Conservation (phyloP, 176 grass and related monocot species). For the Poa pratensis region DNA sequence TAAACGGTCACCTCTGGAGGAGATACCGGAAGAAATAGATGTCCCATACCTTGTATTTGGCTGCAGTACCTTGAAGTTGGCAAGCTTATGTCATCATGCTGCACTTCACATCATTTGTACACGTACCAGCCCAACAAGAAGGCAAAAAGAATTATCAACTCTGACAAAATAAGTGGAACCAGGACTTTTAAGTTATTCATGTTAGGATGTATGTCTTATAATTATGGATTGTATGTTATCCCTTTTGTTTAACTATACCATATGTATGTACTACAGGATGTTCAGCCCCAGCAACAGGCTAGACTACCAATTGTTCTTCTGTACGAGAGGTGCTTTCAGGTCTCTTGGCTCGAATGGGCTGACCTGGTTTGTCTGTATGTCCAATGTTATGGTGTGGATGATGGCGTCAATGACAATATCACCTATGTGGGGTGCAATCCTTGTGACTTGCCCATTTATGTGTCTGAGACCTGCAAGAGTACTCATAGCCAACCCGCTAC, state of each 20-base stretch:
- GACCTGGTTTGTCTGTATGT: background rate
- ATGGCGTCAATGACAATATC: background rate
- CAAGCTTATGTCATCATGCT: too few species aligned
- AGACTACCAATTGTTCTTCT: slow-evolving; percentile 17
- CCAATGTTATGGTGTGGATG: background rate
- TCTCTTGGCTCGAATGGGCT: too few species aligned
- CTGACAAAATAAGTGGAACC: too few species aligned
- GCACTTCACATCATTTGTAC: too few species aligned
- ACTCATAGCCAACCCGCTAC: background rate
- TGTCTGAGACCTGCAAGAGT: background rate
- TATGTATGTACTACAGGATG: background rate
- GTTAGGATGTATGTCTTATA: too few species aligned
- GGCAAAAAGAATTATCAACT: too few species aligned
- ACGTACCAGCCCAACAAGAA: too few species aligned
- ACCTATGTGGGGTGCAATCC: background rate
- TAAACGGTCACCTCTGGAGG: too few species aligned
- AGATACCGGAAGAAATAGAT: too few species aligned
- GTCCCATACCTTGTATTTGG: too few species aligned
- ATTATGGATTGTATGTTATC: background rate
- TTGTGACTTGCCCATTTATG: background rate
- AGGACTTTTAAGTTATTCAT: too few species aligned
- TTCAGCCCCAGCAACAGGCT: background rate
- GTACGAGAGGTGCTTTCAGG: background rate
- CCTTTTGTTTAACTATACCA: background rate
- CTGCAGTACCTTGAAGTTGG: too few species aligned